Base-by-base conservation (phyloP, 2,329 filamentous ascomycete genomes). In the Bretziella fagacearum region DNA sequence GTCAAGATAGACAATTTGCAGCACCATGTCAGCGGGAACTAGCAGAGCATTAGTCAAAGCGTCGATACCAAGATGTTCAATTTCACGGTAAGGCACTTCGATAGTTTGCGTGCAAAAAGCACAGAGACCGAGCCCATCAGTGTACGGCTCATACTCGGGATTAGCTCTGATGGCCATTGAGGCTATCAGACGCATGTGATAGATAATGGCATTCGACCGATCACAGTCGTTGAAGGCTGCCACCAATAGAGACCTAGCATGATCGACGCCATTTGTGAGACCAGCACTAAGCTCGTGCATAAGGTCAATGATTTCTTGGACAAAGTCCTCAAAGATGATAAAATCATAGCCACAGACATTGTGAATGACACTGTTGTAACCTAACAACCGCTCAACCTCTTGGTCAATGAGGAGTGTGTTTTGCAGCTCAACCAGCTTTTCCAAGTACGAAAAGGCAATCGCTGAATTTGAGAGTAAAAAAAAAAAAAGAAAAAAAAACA, bases 1-100 rank as follows among this genome's bases (percentile, higher is more conserved):
- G 59, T 96, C 91, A 6, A 98, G 74, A 59, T 96, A 95, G 46
- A 85, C 77, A 52, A 96, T 83, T 58, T 95, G 85, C 17, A 96
- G 73, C 3, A 79, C 77, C 53, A 95, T 76, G 13, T 78, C 77
- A 43, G 79, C 79, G 6, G 81, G 83, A 57, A 84, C 80, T 52
- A 96, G 74, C 3, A 96, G 70, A 22, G 85, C 73, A 53, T 89
- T 79, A 52, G 81, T 74, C 43, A 96, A 67, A 2, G 84, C 75
- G 51, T 76, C 76, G 52, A 96, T 70, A 36, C 84, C 84, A n/a
- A 94, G 66, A 56, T 95, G 79, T 55, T 98, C 91, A 52, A 96
- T 93, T 64, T 96, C 89, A 44, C 78, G 76, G 54, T 79, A 73
- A 13, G 79, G 71, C 0, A 81, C 75, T 59, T 93, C 81, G 53